phyloP scores from a whole-genome alignment of 2,329 filamentous ascomycete species.

The Paramyrothecium sp. region DNA sequence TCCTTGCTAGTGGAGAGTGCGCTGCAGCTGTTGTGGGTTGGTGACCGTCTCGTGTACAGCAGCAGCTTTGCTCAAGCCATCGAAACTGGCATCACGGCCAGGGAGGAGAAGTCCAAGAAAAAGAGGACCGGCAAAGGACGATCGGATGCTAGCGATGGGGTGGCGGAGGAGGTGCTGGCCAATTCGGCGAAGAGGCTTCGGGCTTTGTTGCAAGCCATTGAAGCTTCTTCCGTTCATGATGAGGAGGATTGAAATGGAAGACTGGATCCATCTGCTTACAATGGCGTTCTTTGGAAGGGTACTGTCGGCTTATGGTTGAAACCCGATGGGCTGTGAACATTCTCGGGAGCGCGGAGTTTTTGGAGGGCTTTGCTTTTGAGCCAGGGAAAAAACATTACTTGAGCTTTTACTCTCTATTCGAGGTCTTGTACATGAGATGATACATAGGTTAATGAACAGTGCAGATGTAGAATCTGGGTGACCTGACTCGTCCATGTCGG shows the following conservation, averaged over 20 bases:
- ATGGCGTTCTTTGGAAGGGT: conserved; percentile 1
- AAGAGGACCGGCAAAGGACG: conserved; percentile 33
- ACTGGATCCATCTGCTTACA: background rate
- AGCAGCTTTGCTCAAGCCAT: conserved; percentile 36
- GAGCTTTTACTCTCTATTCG: background rate
- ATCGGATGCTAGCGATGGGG: conserved; percentile 32
- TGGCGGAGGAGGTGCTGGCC: conserved; percentile 41
- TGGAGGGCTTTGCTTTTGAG: background rate
- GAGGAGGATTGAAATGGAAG: conserved; percentile 11
- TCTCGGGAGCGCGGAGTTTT: background rate
- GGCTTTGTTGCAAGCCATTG: conserved; percentile 34
- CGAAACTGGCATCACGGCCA: conserved; percentile 45
- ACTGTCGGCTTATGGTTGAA: background rate
- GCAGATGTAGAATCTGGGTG: background rate
- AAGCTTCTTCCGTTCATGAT: conserved; percentile 10
- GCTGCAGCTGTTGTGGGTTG: conserved; percentile 49
- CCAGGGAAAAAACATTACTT: background rate
- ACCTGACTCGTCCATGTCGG: no score
- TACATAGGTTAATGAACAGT: background rate
- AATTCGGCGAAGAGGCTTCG: conserved; percentile 43
- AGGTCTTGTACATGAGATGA: background rate
- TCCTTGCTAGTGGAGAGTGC: conserved; percentile 67
- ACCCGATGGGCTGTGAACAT: background rate
- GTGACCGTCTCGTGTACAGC: conserved; percentile 32
- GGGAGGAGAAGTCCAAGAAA: conserved; percentile 44